phyloP scores from a whole-genome alignment of 2,329 filamentous ascomycete genomes.

The Harringtonia lauricola region DNA sequence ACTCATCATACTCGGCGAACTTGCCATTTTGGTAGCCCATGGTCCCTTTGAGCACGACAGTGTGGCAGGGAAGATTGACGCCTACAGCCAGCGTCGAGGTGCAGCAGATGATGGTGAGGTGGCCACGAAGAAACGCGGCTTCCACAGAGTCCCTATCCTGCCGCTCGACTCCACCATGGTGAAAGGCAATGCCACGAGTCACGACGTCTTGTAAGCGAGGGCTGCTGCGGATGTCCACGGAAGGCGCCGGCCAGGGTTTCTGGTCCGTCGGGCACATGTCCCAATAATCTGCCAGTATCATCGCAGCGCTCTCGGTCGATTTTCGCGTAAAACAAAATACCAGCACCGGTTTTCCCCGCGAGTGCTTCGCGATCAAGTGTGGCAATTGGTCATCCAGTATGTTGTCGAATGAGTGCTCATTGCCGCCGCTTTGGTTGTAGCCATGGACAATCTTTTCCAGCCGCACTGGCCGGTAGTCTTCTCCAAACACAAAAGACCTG shows the following conservation, averaged over 20 bases:
- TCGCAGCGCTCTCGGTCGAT: conserved; percentile 58
- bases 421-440: conserved; percentile 45
- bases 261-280: conserved; percentile 33
- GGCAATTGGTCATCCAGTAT: conserved; percentile 54
- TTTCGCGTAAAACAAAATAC: conserved; percentile 73
- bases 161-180: conserved; percentile 64
- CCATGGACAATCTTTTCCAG: conserved; percentile 69
- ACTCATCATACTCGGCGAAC: conserved; percentile 62
- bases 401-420: conserved; percentile 71
- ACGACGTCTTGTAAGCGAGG: conserved; percentile 44
- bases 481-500: conserved; percentile 57
- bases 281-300: conserved; percentile 57
- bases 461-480: conserved; percentile 70
- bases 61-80: conserved; percentile 73
- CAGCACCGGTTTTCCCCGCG: conserved; percentile 64
- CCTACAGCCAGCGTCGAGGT: conserved; percentile 79
- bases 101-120: conserved; percentile 75
- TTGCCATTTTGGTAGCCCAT: conserved; percentile 49
- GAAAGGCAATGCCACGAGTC: conserved; percentile 58
- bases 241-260: conserved; percentile 53
- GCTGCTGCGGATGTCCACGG: conserved; percentile 38
- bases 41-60: conserved; percentile 76
- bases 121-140: conserved; percentile 53
- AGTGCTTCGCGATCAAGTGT: conserved; percentile 55
- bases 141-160: conserved; percentile 58